A percentile compares a stretch with the other conserved stretches of the same genome.
Evolutionary conservation across 306 rosid genomes (phyloP).

Genomic region (Arachis stenosperma): DNA sequence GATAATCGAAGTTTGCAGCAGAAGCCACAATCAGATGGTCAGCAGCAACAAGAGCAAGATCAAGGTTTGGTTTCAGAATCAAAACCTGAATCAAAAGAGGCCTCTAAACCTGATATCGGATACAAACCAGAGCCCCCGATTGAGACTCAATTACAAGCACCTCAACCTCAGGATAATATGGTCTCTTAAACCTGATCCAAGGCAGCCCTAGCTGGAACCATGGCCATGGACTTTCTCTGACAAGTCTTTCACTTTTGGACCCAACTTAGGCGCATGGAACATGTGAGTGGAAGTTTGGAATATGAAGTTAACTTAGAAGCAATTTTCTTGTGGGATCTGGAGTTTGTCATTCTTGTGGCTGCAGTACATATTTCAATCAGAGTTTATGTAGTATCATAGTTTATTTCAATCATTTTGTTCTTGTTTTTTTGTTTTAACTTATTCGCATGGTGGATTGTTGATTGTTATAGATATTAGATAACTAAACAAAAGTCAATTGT

Average conservation of each 20-base stretch:
- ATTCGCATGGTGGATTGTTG: not conserved
- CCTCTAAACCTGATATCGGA: conserved; percentile 10
- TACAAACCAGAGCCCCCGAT: not conserved
- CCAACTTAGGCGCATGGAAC: too few species aligned
- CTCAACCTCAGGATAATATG: not conserved
- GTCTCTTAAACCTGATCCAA: not conserved
- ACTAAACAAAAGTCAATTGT: not conserved
- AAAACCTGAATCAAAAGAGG: conserved; percentile 5
- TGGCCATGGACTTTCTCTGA: too few species aligned
- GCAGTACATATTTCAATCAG: not conserved
- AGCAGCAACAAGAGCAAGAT: conserved; percentile 4
- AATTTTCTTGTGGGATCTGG: not conserved
- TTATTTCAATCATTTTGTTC: not conserved
- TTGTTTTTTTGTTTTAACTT: not conserved
- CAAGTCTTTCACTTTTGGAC: too few species aligned
- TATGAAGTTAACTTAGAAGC: not conserved
- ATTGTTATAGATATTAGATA: too few species aligned
- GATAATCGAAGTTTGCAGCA: conserved; percentile 5
- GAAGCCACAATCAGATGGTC: not conserved
- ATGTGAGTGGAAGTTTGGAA: not conserved
- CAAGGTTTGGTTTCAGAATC: not conserved
- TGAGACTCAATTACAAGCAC: not conserved
- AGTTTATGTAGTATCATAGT: conserved; percentile 3
- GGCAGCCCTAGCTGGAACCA: not conserved
- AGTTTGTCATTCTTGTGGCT: not conserved